phyloP scores from a whole-genome alignment of 176 grass and related monocot species.

The Eleusine coracana region DNA sequence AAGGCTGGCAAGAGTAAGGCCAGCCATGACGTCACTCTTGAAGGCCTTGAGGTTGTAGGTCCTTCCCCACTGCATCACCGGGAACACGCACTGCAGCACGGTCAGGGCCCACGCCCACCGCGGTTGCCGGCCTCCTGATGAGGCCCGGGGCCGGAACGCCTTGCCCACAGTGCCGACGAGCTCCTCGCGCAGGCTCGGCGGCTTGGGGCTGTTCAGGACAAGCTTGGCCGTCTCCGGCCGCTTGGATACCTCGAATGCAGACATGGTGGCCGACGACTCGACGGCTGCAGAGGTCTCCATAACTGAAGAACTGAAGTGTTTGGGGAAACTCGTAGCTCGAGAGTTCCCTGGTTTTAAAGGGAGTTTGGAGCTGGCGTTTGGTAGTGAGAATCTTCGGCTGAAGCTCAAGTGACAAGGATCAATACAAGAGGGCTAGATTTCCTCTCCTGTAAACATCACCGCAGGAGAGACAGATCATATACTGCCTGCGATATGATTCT shows the following conservation, averaged over 20 bases:
- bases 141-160: constrained; percentile 40
- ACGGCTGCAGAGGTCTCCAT: constrained; percentile 28
- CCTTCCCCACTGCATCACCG: constrained; percentile 83
- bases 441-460: constrained; percentile 41
- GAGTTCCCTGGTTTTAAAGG: constrained; percentile 34
- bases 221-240: constrained; percentile 39
- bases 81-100: constrained; percentile 70
- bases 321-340: constrained; percentile 51
- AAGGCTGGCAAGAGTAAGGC: constrained; percentile 91
- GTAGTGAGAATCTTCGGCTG: constrained; percentile 36
- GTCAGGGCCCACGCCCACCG: constrained; percentile 36
- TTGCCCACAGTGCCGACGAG: constrained; percentile 44
- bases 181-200: constrained; percentile 55
- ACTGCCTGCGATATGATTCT: constrained; percentile 30
- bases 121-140: background rate
- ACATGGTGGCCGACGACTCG: constrained; percentile 16
- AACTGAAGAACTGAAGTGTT: constrained; percentile 57
- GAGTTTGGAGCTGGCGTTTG: background rate
- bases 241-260: constrained; percentile 45
- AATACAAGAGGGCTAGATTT: constrained; percentile 16
- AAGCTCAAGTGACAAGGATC: constrained; percentile 27
- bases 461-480: constrained; percentile 17
- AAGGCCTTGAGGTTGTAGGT: constrained; percentile 75
- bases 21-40: constrained; percentile 84
- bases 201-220: constrained; percentile 47